Conservation (phyloP, 495 filamentous ascomycete species). For the Poronia punctata region DNA sequence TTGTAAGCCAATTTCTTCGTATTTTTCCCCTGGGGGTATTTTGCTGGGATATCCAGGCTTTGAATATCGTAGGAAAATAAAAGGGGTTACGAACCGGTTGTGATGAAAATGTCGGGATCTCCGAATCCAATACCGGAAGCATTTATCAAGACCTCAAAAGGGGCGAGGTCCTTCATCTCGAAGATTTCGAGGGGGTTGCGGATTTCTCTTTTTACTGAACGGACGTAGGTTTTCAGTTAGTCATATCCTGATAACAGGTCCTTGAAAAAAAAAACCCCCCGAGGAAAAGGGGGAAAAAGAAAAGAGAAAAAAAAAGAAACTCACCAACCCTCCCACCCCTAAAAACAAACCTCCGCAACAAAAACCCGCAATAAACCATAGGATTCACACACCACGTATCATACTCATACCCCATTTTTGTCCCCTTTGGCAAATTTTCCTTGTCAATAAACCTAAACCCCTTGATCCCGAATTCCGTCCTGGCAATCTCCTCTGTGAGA, state of each 20-base stretch:
- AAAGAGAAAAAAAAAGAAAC: neutral
- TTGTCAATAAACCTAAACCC: slow-evolving; percentile 37
- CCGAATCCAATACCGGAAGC: slow-evolving; percentile 51
- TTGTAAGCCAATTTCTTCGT: slow-evolving; percentile 2
- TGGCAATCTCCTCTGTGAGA: slow-evolving; percentile 23
- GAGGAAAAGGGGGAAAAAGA: neutral
- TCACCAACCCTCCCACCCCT: slow-evolving; percentile 38
- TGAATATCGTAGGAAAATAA: too few species aligned
- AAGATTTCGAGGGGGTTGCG: slow-evolving; percentile 43
- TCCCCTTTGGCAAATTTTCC: slow-evolving; percentile 38
- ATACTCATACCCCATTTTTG: slow-evolving; percentile 52
- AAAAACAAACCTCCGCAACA: slow-evolving; percentile 46
- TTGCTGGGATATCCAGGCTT: neutral
- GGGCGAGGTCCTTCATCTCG: slow-evolving; percentile 19
- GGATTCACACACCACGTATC: slow-evolving; percentile 53
- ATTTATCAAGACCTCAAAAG: slow-evolving; percentile 49
- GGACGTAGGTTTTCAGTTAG: neutral
- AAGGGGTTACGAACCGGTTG: slow-evolving; percentile 34
- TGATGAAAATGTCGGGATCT: slow-evolving; percentile 47
- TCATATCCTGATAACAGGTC: too few species aligned
- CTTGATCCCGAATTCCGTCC: slow-evolving; percentile 33
- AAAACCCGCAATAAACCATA: slow-evolving; percentile 52
- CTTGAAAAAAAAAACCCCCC: neutral
- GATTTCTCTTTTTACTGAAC: slow-evolving; percentile 33
- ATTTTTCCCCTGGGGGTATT: neutral